phyloP scores from a whole-genome alignment of 2,329 filamentous ascomycete genomes.

The Parastagonospora avenae region DNA sequence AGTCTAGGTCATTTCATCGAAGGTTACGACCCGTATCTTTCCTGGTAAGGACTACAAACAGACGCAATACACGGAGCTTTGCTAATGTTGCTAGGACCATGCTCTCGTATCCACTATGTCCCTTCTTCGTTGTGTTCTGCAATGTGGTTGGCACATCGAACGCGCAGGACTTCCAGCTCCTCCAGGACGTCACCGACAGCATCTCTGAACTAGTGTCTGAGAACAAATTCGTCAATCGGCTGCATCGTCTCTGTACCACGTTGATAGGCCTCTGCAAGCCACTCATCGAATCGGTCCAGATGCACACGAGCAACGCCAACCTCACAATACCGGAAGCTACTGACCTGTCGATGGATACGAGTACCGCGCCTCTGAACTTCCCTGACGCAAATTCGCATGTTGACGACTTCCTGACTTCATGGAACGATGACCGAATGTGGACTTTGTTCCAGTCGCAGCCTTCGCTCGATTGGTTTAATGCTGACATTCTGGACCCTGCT shows the following conservation, averaged over 20 bases:
- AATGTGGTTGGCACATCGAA: slow-evolving; percentile 45
- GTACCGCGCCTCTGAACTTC: neutral
- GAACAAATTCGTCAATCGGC: slow-evolving; percentile 36
- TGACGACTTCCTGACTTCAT: slow-evolving; percentile 21
- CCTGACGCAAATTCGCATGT: neutral
- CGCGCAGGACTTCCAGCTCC: slow-evolving; percentile 33
- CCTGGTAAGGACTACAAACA: slow-evolving; percentile 23
- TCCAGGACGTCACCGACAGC: slow-evolving; percentile 34
- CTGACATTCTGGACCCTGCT: slow-evolving; percentile 35
- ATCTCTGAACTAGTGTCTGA: slow-evolving; percentile 34
- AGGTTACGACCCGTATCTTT: slow-evolving; percentile 36
- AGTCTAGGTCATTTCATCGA: slow-evolving; percentile 35
- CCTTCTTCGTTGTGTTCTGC: slow-evolving; percentile 45
- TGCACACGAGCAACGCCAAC: neutral
- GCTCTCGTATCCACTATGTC: slow-evolving; percentile 40
- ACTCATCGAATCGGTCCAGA: slow-evolving; percentile 19
- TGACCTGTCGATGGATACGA: neutral
- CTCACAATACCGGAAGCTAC: neutral
- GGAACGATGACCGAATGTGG: slow-evolving; percentile 43
- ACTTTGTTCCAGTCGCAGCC: slow-evolving; percentile 42
- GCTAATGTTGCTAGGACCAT: slow-evolving; percentile 34
- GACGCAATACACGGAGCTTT: neutral
- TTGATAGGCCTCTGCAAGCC: slow-evolving; percentile 38
- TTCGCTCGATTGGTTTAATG: slow-evolving; percentile 42
- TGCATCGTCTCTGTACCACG: slow-evolving; percentile 35